phyloP scores from a whole-genome alignment of 2,329 filamentous ascomycete species.

The Penicillium sp. region DNA sequence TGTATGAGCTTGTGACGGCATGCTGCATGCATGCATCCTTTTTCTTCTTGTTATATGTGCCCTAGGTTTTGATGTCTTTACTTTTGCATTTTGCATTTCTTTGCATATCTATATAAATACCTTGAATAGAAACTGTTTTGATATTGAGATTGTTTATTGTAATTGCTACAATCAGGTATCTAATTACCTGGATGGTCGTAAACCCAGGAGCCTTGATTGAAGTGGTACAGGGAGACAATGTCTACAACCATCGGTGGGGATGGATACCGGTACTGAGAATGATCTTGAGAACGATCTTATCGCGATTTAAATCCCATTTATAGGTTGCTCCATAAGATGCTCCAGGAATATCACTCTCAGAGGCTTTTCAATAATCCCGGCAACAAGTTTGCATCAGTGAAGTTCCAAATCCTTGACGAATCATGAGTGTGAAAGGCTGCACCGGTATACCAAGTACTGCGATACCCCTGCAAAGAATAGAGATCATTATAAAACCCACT shows the following conservation, averaged over 20 bases:
- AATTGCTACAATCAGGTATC: too few relatives aligned
- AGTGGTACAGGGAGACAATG: too few relatives aligned
- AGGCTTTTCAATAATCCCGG: slow-evolving; percentile 8
- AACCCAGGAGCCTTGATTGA: too few relatives aligned
- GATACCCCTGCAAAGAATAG: slow-evolving; percentile 49
- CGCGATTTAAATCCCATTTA: too few relatives aligned
- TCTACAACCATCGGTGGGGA: too few relatives aligned
- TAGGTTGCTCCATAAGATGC: too few relatives aligned
- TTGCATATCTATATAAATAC: slow-evolving; percentile 1
- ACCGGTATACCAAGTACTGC: slow-evolving; percentile 53
- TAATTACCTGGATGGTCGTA: too few relatives aligned
- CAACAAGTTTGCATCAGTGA: slow-evolving; percentile 10
- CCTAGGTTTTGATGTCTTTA: neutral
- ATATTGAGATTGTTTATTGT: neutral
- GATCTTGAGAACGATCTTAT: too few relatives aligned
- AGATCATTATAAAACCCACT: slow-evolving; percentile 49
- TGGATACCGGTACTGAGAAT: too few relatives aligned
- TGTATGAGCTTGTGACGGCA: neutral
- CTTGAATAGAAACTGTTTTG: slow-evolving; percentile 1
- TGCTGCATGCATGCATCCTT: neutral
- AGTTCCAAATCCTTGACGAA: slow-evolving; percentile 21
- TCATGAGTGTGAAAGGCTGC: slow-evolving; percentile 27
- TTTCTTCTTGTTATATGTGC: neutral
- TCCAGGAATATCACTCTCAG: too few relatives aligned
- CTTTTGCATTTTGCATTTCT: neutral